Percentiles rank a stretch among this genome's conserved stretches.
phyloP scores from a whole-genome alignment of 805 yeast species.

The Cyberlindnera japonica region DNA sequence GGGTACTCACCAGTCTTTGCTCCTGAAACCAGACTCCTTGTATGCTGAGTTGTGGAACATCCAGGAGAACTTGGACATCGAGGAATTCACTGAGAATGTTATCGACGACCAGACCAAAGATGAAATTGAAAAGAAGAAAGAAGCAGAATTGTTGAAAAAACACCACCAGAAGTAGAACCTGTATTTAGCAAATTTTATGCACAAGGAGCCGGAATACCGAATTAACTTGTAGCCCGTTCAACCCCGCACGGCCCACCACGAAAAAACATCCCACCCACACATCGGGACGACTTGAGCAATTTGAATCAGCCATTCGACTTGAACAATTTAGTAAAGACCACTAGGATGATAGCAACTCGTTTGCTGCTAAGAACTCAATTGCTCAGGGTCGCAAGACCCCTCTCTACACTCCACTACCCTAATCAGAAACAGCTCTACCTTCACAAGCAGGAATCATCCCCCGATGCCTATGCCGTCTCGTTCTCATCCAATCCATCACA shows the following conservation, averaged over 20 bases:
- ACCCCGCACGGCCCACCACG: too few relatives aligned
- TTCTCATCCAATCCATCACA: constrained; percentile 15
- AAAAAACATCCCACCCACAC: too few relatives aligned
- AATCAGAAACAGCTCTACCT: constrained; percentile 17
- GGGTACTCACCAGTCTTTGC: constrained; percentile 71
- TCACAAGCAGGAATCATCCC: constrained; percentile 4
- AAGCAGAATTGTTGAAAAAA: constrained; percentile 6
- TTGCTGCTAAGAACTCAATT: too few relatives aligned
- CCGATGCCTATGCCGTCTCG: constrained; percentile 9
- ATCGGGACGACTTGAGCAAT: too few relatives aligned
- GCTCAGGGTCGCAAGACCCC: too few relatives aligned
- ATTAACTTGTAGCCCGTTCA: too few relatives aligned
- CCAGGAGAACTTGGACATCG: constrained; percentile 71
- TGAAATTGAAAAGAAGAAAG: constrained; percentile 9
- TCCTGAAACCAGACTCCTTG: constrained; percentile 52
- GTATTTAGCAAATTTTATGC: too few relatives aligned
- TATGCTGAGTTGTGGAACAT: constrained; percentile 87
- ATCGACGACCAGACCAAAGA: constrained; percentile 3
- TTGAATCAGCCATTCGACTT: too few relatives aligned
- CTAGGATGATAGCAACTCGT: too few relatives aligned
- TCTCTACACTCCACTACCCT: constrained; percentile 1
- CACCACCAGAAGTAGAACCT: constrained; percentile 1
- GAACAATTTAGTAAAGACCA: too few relatives aligned
- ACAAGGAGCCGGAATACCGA: too few relatives aligned
- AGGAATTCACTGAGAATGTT: constrained; percentile 30